Base-by-base conservation (phyloP, 176 grass and related monocot genomes). In the Thalia dealbata region DNA sequence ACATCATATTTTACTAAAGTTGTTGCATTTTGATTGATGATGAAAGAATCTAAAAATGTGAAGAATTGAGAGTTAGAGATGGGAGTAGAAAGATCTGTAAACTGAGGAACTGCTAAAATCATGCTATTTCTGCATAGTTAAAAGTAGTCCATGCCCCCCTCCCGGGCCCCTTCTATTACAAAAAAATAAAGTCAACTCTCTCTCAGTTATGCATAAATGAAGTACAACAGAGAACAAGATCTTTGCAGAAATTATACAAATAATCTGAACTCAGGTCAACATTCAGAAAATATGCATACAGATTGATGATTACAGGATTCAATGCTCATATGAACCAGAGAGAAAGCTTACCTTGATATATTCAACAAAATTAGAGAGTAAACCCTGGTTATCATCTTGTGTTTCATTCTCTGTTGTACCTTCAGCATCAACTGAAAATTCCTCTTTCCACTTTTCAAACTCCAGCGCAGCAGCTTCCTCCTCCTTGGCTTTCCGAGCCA, bases 381-480 rank as follows among this genome's bases (percentile, higher is more conserved):
- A 86, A 28, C 87, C 86, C 41, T 92, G 84, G 18, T 84, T 82
- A 75, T 86, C 82, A 45, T 90, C 89, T 79, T 88, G 93, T 19
- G 64, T 84, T 46, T 88, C 87, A 70, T 84, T 96, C 79, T 96
- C 89, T 27, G 93, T 96, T 58, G 84, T 90, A 78, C 92, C 92
- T 86, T 96, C 93, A 82, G 87, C 86, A 78, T 92, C 93, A 80
- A 96, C 89, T 46, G 93, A 96, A 75, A 96, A 92, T 29, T 83
- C 93, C 7, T 77, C 86, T 86, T 92, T 97, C 93, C 93, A 97
- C 78, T 92, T 92, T 32, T 97, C 89, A 86, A 96, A 96, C 72
- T 96, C 93, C 46, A 90, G 67, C 74, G 87, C 87, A 67, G 86
- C 78, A 10, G 67, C 77, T 27, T 84, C 89, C 52, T 88, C 89